Conservation (phyloP, 2,329 filamentous ascomycete species). For the Fusarium lyarnte region DNA sequence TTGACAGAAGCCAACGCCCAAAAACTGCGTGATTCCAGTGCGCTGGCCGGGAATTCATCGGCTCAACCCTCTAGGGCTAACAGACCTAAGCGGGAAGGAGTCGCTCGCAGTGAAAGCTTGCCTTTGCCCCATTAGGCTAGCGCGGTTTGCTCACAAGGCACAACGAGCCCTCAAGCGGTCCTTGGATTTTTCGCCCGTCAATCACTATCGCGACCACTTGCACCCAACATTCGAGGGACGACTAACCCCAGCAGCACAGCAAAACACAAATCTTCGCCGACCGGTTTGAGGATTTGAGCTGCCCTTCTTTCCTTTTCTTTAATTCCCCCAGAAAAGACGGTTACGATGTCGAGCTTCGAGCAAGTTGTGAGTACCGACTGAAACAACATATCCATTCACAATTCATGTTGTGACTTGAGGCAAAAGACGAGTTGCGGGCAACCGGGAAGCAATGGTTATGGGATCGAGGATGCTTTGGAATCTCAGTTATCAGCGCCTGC, state of each 20-base stretch:
- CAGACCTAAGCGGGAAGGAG: conserved; percentile 52
- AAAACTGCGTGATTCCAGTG: background rate
- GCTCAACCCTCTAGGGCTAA: conserved; percentile 49
- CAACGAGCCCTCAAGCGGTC: conserved; percentile 52
- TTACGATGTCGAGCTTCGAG: conserved; percentile 75
- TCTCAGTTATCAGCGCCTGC: conserved; percentile 4
- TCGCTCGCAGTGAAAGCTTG: conserved; percentile 48
- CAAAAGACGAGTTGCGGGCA: conserved; percentile 24
- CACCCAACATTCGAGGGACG: conserved; percentile 50
- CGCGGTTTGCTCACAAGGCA: conserved; percentile 48
- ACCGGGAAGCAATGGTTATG: conserved; percentile 23
- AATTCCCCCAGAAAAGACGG: conserved; percentile 49
- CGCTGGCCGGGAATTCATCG: conserved; percentile 46
- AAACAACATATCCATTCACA: conserved; percentile 8
- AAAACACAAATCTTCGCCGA: conserved; percentile 52
- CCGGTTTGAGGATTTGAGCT: conserved; percentile 52
- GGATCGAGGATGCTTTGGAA: conserved; percentile 29
- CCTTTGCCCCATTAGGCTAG: conserved; percentile 49
- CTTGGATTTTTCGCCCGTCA: conserved; percentile 54
- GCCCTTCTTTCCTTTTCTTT: conserved; percentile 47
- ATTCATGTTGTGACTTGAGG: conserved; percentile 31
- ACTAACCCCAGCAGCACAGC: conserved; percentile 56
- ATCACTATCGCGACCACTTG: conserved; percentile 54
- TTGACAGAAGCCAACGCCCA: too few species aligned
- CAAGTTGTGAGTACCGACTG: conserved; percentile 68